phyloP scores from a whole-genome alignment of 345 rosid genomes.

The Rhodamnia rubescens region DNA sequence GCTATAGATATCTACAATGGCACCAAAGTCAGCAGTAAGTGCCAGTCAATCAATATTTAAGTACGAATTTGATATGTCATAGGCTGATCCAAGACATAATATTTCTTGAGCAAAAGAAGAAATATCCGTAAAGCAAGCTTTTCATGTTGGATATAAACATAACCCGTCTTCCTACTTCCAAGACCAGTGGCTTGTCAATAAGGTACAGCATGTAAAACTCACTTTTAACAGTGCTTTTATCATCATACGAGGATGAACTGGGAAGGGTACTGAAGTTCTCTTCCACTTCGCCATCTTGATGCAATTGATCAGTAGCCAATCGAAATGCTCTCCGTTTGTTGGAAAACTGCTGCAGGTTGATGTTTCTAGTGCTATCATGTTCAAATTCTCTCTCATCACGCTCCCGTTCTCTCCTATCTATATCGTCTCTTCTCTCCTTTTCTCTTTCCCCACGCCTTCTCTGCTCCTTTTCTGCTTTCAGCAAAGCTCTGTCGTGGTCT shows the following conservation, averaged over 20 bases:
- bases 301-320: slow-evolving; percentile 28
- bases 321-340: slow-evolving; percentile 34
- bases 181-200: not conserved
- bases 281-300: slow-evolving; percentile 54
- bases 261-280: slow-evolving; percentile 39
- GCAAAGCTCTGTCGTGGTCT: slow-evolving; percentile 43
- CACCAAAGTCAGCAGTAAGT: not conserved
- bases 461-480: slow-evolving; percentile 59
- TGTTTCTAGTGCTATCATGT: slow-evolving; percentile 48
- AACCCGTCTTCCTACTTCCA: not conserved
- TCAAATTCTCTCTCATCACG: slow-evolving; percentile 48
- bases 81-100: not conserved
- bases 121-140: not conserved
- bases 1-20: slow-evolving; percentile 44
- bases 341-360: slow-evolving; percentile 40
- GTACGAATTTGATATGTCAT: not conserved
- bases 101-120: not conserved
- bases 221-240: slow-evolving; percentile 58
- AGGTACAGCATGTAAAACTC: slow-evolving; percentile 8
- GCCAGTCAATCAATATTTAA: not conserved
- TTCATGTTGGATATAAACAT: not conserved
- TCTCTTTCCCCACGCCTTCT: slow-evolving; percentile 58
- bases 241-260: slow-evolving; percentile 49
- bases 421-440: slow-evolving; percentile 62
- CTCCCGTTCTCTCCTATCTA: slow-evolving; percentile 49